These are phyloP conservation scores for Euclidium syriacum DNA, from an alignment of 345 rosid species.

Conservation along the genomic window DNA sequence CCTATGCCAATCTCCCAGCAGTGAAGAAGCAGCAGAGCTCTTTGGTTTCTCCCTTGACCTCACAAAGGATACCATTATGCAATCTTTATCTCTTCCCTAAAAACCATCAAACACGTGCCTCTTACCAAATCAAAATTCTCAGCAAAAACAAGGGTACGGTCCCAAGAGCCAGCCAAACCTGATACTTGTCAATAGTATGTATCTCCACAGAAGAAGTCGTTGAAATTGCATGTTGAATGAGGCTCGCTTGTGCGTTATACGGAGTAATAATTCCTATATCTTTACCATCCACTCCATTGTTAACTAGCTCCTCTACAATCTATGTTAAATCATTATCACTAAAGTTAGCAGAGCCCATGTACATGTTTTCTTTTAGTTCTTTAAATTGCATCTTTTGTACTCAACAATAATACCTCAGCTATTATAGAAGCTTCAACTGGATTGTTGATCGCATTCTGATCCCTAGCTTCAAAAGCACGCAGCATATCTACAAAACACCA, in stretches of 20 bases:
- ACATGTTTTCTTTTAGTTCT: not conserved
- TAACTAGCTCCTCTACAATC: slow-evolving; percentile 56
- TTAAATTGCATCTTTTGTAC: not conserved
- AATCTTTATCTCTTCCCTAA: slow-evolving; percentile 95
- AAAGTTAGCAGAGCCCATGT: not conserved
- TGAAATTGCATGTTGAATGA: slow-evolving; percentile 44
- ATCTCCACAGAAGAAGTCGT: slow-evolving; percentile 63
- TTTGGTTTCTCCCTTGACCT: slow-evolving; percentile 65
- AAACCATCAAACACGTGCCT: not conserved
- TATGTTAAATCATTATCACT: slow-evolving; percentile 9
- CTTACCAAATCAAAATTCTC: not conserved
- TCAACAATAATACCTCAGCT: slow-evolving; percentile 48
- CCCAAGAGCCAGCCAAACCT: slow-evolving; percentile 50
- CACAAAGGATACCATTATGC: slow-evolving; percentile 84
- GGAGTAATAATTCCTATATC: slow-evolving; percentile 94
- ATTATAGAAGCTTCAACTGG: slow-evolving; percentile 81
- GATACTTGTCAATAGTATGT: slow-evolving; percentile 94
- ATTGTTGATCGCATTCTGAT: slow-evolving; percentile 63
- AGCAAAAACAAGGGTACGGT: not conserved
- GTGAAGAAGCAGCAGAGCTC: slow-evolving; percentile 47
- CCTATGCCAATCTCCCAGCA: slow-evolving; percentile 97
- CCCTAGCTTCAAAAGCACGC: slow-evolving; percentile 73
- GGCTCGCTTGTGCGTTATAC: slow-evolving; percentile 83
- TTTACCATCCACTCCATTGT: slow-evolving; percentile 57
- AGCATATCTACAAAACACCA: slow-evolving; percentile 51